Conservation (phyloP, 306 rosid genomes). For the Boehmeria nivea region DNA sequence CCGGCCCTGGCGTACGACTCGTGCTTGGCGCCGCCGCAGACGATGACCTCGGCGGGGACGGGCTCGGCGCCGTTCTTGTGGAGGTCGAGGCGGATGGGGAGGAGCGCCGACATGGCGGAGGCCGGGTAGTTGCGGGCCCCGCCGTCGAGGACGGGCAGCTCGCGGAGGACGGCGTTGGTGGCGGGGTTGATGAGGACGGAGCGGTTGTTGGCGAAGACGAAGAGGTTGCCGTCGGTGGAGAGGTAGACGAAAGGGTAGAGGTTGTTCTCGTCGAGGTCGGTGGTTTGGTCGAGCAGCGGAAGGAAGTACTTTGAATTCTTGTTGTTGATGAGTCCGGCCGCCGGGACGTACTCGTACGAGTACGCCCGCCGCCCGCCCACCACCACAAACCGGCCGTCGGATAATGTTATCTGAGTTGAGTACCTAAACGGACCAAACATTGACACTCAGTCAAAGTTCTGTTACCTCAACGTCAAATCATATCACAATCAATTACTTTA, state of each 20-base stretch:
- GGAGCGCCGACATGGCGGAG: conserved; percentile 66
- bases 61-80: not conserved
- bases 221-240: conserved; percentile 63
- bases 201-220: conserved; percentile 71
- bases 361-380: conserved; percentile 70
- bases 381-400: conserved; percentile 46
- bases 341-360: conserved; percentile 59
- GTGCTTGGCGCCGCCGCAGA: conserved; percentile 68
- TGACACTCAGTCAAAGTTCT: not conserved
- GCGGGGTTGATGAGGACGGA: conserved; percentile 53
- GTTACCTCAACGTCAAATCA: not conserved
- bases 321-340: conserved; percentile 18
- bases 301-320: conserved; percentile 17
- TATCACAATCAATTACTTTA: no score
- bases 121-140: conserved; percentile 90
- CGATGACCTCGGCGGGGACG: conserved; percentile 45
- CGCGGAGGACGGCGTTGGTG: conserved; percentile 35
- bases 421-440: conserved; percentile 32
- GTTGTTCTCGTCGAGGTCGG: conserved; percentile 82
- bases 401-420: conserved; percentile 53
- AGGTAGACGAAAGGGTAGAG: conserved; percentile 78
- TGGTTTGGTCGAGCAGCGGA: conserved; percentile 59
- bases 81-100: conserved; percentile 46
- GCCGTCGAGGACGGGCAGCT: conserved; percentile 43
- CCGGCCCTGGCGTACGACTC: conserved; percentile 41